Evolutionary conservation across 2,329 filamentous ascomycete genomes (phyloP).

Genomic region (Macrophomina pseudophaseolina): DNA sequence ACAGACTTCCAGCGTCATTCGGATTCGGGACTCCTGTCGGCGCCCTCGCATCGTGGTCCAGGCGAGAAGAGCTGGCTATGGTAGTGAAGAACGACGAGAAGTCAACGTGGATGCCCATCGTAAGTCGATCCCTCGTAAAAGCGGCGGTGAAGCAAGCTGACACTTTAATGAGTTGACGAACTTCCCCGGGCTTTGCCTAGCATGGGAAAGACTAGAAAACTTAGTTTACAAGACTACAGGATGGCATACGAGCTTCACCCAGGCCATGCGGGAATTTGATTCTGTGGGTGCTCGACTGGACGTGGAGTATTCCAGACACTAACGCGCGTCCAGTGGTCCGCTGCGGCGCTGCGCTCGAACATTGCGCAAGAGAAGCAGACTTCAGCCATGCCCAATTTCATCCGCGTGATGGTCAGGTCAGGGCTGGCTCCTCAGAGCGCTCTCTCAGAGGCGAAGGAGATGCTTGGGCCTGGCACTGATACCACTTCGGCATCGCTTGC

Average conservation of each 20-base stretch:
- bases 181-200: neutral
- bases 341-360: neutral
- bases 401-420: neutral
- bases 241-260: neutral
- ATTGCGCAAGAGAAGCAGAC: neutral
- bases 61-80: conserved; percentile 2
- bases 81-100: conserved; percentile 13
- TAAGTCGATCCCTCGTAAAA: neutral
- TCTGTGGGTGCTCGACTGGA: neutral
- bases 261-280: conserved; percentile 7
- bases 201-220: conserved; percentile 1
- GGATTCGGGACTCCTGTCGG: conserved; percentile 2
- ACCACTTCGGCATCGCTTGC: conserved; percentile 10
- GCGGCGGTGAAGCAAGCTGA: neutral
- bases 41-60: neutral
- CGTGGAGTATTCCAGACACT: neutral
- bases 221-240: neutral
- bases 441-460: conserved; percentile 4
- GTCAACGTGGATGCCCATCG: conserved; percentile 7
- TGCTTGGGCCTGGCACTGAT: conserved; percentile 6
- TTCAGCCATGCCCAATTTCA: neutral
- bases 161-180: neutral
- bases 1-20: neutral
- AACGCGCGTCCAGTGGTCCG: neutral
- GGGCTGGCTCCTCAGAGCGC: conserved; percentile 2